Base-by-base conservation (phyloP, 495 filamentous ascomycete species). In the Tuber calosporum region DNA sequence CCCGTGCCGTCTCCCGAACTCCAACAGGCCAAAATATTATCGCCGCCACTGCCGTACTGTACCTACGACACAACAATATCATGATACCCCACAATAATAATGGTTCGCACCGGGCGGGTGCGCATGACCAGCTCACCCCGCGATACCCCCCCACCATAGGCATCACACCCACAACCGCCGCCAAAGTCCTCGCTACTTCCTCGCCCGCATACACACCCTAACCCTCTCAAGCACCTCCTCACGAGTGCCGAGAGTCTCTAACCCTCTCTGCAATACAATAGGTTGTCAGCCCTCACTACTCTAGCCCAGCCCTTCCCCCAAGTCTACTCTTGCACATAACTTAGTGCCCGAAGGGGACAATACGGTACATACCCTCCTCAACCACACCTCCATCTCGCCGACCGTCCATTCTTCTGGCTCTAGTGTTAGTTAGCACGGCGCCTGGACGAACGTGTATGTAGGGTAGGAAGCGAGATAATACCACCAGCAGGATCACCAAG, bases 171-270 rank as follows among this genome's bases (percentile, higher is more conserved):
- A 30, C 48, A 58, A 11, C n/a, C 48, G 9, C 7, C 22, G 8
- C 48, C 48, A 4, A 58, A 58, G 26, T 17, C 26, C 11, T 4
- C 13, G n/a, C 53, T 62, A 62, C 11, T 62, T 34, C 53, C 53
- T 30, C 26, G 11, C 53, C 11, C 62, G 58, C 36, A 96, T 85
- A 81, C 96, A 96, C 4, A 90, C 90, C 83, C 87, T 90, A 19
- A 98, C 88, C 76, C 93, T 85, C 77, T 93, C 92, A 4, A 97
- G 81, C 9, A 98, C 83, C 80, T 95, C 87, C 68, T 93, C 91
- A 26, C 89, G 87, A 9, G 88, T 90, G 70, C 91, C 91, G 17
- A 84, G 85, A 1, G 92, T 91, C 77, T 90, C 83, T 5, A 97
- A 87, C 39, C 90, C 89, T 72, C 94, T 88, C 93, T 96, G 70